Conservation (phyloP, 2,329 filamentous ascomycete species). For the Ophiostoma pallidulum region DNA sequence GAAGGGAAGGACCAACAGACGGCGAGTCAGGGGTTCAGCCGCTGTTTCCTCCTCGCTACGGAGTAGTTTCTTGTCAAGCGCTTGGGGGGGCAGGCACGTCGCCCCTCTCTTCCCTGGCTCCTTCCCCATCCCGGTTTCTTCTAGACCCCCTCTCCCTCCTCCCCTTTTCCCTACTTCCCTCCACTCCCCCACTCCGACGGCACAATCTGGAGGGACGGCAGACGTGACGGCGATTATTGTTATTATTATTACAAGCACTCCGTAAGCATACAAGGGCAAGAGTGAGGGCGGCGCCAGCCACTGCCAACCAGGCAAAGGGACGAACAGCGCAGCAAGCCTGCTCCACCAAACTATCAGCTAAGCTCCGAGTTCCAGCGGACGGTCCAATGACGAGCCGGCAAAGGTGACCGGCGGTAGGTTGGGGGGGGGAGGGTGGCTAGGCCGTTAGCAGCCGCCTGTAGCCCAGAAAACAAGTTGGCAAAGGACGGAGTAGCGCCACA, state of each 20-base stretch:
- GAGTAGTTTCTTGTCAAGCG: neutral
- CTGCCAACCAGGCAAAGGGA: neutral
- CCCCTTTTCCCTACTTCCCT: neutral
- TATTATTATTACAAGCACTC: neutral
- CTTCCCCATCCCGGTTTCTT: too few relatives aligned
- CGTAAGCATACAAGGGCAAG: conserved; percentile 2
- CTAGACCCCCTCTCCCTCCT: neutral
- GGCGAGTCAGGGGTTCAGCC: conserved; percentile 10
- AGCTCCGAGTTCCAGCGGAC: too few relatives aligned
- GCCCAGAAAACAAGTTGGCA: too few relatives aligned
- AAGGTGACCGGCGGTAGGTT: too few relatives aligned
- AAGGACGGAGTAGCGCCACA: too few relatives aligned
- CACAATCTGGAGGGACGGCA: neutral
- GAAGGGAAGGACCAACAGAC: conserved; percentile 3
- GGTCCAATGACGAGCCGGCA: too few relatives aligned
- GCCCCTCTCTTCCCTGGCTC: conserved; percentile 2
- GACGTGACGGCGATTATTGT: neutral
- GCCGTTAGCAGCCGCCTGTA: neutral
- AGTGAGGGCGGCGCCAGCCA: conserved; percentile 1
- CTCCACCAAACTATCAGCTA: neutral
- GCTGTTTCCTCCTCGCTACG: neutral
- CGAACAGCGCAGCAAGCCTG: neutral
- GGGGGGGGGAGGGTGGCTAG: too few relatives aligned
- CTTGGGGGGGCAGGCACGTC: neutral
- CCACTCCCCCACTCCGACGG: neutral